Conservation (phyloP, 352 stramenopile species). For the Phytopythium sindhum region DNA sequence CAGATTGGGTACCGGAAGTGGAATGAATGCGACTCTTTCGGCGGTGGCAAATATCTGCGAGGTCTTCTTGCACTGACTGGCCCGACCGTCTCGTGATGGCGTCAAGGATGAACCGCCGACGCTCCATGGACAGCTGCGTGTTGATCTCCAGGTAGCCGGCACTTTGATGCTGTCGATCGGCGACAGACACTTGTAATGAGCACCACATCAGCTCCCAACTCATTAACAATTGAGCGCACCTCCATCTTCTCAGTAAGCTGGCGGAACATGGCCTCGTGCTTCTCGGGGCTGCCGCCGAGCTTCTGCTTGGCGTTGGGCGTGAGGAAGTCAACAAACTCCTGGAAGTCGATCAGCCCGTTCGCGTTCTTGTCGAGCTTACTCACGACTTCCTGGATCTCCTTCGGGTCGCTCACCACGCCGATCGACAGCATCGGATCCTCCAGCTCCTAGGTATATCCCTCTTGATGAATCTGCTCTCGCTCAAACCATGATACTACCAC, state of each 20-base stretch:
- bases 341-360: conserved; percentile 74
- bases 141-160: conserved; percentile 72
- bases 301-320: conserved; percentile 49
- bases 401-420: conserved; percentile 61
- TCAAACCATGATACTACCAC: background rate
- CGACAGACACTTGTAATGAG: background rate
- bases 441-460: conserved; percentile 45
- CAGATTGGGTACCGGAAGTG: background rate
- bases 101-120: conserved; percentile 64
- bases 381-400: conserved; percentile 62
- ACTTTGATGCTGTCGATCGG: conserved; percentile 47
- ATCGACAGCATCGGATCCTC: conserved; percentile 81
- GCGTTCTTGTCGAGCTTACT: conserved; percentile 61
- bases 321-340: conserved; percentile 76
- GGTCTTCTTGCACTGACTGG: conserved; percentile 52
- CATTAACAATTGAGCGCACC: conserved; percentile 1
- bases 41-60: conserved; percentile 35
- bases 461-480: background rate
- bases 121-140: conserved; percentile 75
- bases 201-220: background rate
- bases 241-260: conserved; percentile 81
- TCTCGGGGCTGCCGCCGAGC: conserved; percentile 35
- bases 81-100: conserved; percentile 58
- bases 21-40: background rate
- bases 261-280: conserved; percentile 68